A percentile compares a stretch with the other conserved stretches of the same genome.
Evolutionary conservation across 1,139 yeast genomes (phyloP).

Genomic region (Geotrichum klebahnii): DNA sequence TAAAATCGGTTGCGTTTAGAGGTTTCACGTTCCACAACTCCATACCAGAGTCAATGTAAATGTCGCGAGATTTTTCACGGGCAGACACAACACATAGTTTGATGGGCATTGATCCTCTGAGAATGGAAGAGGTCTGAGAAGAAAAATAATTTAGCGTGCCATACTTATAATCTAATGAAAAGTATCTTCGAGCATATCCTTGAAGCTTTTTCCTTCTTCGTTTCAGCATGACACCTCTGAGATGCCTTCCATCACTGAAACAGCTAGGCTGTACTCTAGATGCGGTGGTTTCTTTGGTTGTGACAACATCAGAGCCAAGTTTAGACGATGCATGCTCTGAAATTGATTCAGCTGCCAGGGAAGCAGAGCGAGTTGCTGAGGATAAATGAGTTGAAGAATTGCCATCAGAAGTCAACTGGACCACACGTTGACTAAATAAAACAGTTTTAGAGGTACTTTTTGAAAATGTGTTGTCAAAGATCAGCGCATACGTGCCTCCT

Average conservation of each 20-base stretch:
- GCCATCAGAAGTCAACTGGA: slow-evolving; percentile 4
- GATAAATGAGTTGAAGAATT: not conserved
- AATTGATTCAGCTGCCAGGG: not conserved
- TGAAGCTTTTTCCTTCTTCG: slow-evolving; percentile 77
- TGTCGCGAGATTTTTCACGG: slow-evolving; percentile 59
- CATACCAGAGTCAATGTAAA: slow-evolving; percentile 89
- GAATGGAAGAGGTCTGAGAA: slow-evolving; percentile 61
- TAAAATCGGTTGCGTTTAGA: slow-evolving; percentile 60
- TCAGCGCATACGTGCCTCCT: slow-evolving; percentile 71
- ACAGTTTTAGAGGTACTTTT: slow-evolving; percentile 81
- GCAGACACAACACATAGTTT: slow-evolving; percentile 78
- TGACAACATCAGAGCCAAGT: slow-evolving; percentile 16
- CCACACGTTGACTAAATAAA: slow-evolving; percentile 56
- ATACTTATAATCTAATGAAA: slow-evolving; percentile 73
- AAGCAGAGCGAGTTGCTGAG: slow-evolving; percentile 20
- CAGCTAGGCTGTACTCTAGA: slow-evolving; percentile 20
- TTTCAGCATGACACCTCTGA: slow-evolving; percentile 75
- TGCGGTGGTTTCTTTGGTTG: not conserved
- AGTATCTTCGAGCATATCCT: slow-evolving; percentile 81
- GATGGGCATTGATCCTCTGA: slow-evolving; percentile 91
- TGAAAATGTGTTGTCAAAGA: slow-evolving; percentile 88
- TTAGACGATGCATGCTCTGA: slow-evolving; percentile 41
- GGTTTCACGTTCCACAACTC: slow-evolving; percentile 93
- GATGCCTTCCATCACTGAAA: slow-evolving; percentile 31
- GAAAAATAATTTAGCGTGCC: slow-evolving; percentile 81